Conservation (phyloP, 2,329 filamentous ascomycete species). For the Aureobasidium vineae region DNA sequence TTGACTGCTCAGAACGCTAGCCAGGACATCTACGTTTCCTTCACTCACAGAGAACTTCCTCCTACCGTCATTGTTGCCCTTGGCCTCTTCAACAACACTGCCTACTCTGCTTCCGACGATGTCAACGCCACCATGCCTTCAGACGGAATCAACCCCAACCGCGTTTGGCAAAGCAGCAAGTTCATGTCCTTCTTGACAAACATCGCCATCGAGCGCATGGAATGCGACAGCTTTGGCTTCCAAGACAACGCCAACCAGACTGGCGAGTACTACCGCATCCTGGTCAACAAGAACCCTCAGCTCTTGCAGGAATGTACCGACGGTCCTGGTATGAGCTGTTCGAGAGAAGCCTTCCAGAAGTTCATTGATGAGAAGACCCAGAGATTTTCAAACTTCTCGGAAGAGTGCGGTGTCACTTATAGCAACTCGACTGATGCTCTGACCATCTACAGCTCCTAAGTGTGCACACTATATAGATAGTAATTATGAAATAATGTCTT, state of each 20-base stretch:
- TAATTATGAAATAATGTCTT: conserved; percentile 21
- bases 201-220: conserved; percentile 63
- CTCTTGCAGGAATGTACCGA: conserved; percentile 50
- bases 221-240: conserved; percentile 60
- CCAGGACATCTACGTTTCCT: conserved; percentile 65
- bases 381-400: conserved; percentile 46
- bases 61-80: conserved; percentile 65
- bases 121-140: conserved; percentile 65
- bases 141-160: conserved; percentile 60
- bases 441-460: conserved; percentile 34
- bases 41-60: conserved; percentile 67
- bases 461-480: neutral
- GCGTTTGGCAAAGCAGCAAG: conserved; percentile 62
- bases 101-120: conserved; percentile 51
- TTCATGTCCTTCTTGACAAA: conserved; percentile 66
- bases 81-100: conserved; percentile 68
- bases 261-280: conserved; percentile 53
- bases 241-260: conserved; percentile 42
- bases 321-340: conserved; percentile 54
- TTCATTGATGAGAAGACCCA: conserved; percentile 47
- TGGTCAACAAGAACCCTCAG: conserved; percentile 54
- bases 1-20: conserved; percentile 39
- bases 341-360: conserved; percentile 43
- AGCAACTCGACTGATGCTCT: conserved; percentile 46
- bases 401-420: conserved; percentile 46